Evolutionary conservation across 1,139 yeast genomes (phyloP), one percentile per base, ranked within the genome.

Genomic region (Fermentozyma sake): DNA sequence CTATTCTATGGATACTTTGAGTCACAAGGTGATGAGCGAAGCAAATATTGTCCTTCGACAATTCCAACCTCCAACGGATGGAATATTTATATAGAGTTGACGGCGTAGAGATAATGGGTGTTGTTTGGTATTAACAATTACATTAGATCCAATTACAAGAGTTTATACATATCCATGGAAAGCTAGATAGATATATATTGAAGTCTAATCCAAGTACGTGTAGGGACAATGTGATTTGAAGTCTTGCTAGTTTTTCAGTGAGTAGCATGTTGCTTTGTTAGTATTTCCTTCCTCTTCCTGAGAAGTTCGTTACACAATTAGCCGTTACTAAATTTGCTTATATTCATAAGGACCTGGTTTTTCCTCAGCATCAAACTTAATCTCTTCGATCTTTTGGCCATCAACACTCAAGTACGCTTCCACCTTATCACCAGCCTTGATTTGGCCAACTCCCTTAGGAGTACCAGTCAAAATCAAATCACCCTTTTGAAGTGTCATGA

Each of bases 361-460:
- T 39, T 75, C 67, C 34, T 69, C 84, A 26, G 68, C 65, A 18
- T 62, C 65, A 24, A 79, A 61, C 20, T 72, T 72, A 37, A 86
- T 61, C 23, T 68, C 73, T 22, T 67, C 73, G 22, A 87, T 50
- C 10, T 66, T 63, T 33, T 72, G 48, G 7, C 78, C 91, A 22
- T 70, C 72, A 22, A 69, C 72, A 18, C 55, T 58, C 39, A 83
- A 55, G 37, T 72, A 68, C 7, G 94, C 95, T 30, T 68, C 67
- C 20, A 91, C 65, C 24, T 55, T 55, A 52, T 91, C 97, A 6
- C 96, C 97, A 1, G 94, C 81, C 7, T 53, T 58, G 26, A 89
- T 61, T 20, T 70, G 64, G 8, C 97, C 96, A 7, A 91, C 99
- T n/a, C 99, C 99, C 56, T 89, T 86, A 24, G 98, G 98, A 1